phyloP scores from a whole-genome alignment of 495 filamentous ascomycete species.

The Podospora anserina region DNA sequence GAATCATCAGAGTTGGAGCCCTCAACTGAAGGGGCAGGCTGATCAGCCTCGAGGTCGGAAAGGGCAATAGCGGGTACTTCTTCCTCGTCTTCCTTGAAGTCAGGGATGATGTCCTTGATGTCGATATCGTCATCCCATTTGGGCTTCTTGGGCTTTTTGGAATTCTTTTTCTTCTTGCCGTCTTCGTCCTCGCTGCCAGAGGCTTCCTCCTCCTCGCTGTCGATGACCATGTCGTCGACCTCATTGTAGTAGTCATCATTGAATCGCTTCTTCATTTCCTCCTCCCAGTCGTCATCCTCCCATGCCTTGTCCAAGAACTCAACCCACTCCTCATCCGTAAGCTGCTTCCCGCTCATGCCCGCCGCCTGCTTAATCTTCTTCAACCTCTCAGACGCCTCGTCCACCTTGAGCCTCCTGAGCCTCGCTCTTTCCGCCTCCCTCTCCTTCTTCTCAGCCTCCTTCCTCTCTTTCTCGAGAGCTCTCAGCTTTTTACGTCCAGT shows the following conservation, averaged over 20 bases:
- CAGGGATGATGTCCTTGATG: conserved; percentile 85
- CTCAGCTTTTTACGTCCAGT: conserved; percentile 71
- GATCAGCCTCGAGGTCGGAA: conserved; percentile 25
- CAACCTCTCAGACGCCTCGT: conserved; percentile 80
- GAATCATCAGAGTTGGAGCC: conserved; percentile 24
- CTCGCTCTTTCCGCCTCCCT: conserved; percentile 78
- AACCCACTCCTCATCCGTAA: conserved; percentile 74
- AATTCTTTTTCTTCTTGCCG: conserved; percentile 33
- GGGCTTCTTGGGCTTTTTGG: conserved; percentile 77
- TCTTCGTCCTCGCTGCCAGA: conserved; percentile 10
- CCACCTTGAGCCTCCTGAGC: conserved; percentile 79
- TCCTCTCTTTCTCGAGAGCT: conserved; percentile 70
- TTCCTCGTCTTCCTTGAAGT: conserved; percentile 67
- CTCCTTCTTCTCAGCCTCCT: conserved; percentile 72
- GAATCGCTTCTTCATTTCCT: conserved; percentile 82
- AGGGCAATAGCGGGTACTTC: conserved; percentile 27
- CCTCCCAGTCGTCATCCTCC: conserved; percentile 82
- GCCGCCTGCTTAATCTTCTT: conserved; percentile 81
- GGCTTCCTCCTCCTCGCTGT: conserved; percentile 27
- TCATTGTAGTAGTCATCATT: conserved; percentile 85
- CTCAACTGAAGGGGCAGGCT: conserved; percentile 40
- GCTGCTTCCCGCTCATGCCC: conserved; percentile 63
- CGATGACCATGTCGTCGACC: conserved; percentile 47
- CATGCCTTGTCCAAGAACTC: conserved; percentile 80
- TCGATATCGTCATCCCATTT: conserved; percentile 97